Evolutionary conservation across 208 protist species (phyloP), one percentile per base, ranked within the genome.

Genomic region (Lotmaria passim): DNA sequence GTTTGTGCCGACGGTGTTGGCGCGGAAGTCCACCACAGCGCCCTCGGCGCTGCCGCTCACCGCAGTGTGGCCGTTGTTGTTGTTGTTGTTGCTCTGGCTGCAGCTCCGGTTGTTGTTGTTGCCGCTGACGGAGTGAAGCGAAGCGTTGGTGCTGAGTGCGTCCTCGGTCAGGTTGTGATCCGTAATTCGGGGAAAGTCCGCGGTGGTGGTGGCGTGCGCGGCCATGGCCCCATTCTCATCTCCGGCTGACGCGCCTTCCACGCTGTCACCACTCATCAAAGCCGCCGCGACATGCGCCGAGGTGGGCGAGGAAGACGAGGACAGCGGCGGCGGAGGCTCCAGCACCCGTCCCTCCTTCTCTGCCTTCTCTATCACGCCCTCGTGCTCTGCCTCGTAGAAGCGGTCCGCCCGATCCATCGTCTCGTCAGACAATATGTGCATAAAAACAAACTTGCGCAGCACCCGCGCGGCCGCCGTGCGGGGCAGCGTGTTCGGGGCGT

Each of bases 401-500:
- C 51, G 58, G 19, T 74, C 69, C 0, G 69, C 69, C 0, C 59
- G 39, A 33, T 67, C 57, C 48, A 78, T 47, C 24, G 83, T 90
- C 61, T 94, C 82, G 58, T 83, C 71, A 1, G 86, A 89, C 17
- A 95, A 47, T 6, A 95, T 82, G 23, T 81, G 46, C 23, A 60
- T 58, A 24, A 23, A 63, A 23, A 67, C 33, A 39, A 91, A 78
- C 57, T 84, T 85, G n/a, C 55, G 46, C 64, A 85, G 63, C 28
- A 88, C 74, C 2, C 79, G 79, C 7, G 73, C 36, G 11, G 60
- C 79, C 10, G 77, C 73, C 11, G 60, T 73, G 48, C 75, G 38
- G 14, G 71, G 47, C 48, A 74, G 63, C 28, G 56, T 23, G 2
- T 56, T 52, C 43, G 52, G 39, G 26, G 58, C 41, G 44, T 79